Evolutionary conservation across 2,329 filamentous ascomycete species (phyloP), one percentile per base, ranked within the genome.

Genomic region (Aspergillus sp.): DNA sequence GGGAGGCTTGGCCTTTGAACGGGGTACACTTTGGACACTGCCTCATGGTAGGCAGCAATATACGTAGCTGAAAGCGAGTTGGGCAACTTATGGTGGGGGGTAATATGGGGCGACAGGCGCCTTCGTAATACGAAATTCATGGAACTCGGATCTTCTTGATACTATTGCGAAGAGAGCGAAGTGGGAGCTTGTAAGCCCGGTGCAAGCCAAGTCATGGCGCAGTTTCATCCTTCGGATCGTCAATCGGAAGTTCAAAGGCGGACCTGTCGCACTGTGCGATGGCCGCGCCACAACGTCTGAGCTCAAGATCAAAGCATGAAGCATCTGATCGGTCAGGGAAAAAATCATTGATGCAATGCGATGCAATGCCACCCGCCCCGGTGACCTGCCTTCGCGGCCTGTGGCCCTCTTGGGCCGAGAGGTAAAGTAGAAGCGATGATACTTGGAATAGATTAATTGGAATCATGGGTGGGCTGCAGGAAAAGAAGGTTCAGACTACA

Each of bases 271-370:
- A 48, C 27, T 27, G 35, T 31, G 49, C n/a, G 9, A 23, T 52
- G 49, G 6, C 8, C n/a, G 52, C 52, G 44, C 52, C 52, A 48
- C 52, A 54, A 44, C 25, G 25, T 52, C 52, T 21, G 35, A 54
- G 52, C 44, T 54, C 33, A 14, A 47, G 52, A 54, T 54, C 52
- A 37, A 47, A 44, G 37, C 33, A 50, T 39, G 21, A 21, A 40
- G n/a, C 21, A 21, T 45, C 21, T 47, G 31, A 41, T 54, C 52
- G 25, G 52, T 19, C 52, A 37, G 45, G 45, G 43, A 45, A 45
- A 19, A 9, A 25, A 33, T 40, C 33, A 23, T 47, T 35, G 19
- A 48, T 21, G 52, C 52, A 48, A 48, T 54, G 51, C 51, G 37
- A 27, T 54, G 52, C 52, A 54, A 40, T 47, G 44, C 43, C 35